Percentiles rank a stretch among this genome's conserved stretches.
Evolutionary conservation across 208 protist species (phyloP).

Genomic region (Naegleria gruberi): DNA sequence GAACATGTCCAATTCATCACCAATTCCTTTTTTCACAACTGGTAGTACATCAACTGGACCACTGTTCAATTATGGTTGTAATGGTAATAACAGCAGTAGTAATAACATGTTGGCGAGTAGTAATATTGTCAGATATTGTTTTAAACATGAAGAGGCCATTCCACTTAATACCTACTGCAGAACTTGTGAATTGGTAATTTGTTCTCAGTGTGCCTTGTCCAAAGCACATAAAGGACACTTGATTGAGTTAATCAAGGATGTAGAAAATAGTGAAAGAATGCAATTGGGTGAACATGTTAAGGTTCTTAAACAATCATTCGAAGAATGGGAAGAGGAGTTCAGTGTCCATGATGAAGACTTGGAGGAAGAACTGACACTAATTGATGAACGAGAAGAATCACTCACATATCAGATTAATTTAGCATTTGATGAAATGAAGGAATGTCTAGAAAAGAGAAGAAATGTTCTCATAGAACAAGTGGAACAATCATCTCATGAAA

Average conservation of each 20-base stretch:
- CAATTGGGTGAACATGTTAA: background rate
- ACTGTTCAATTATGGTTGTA: too few relatives aligned
- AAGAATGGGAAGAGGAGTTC: background rate
- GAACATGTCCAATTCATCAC: too few relatives aligned
- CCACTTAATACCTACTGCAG: background rate
- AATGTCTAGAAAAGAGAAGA: background rate
- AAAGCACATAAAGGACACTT: background rate
- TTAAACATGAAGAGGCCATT: background rate
- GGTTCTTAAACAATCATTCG: background rate
- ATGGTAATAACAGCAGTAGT: too few relatives aligned
- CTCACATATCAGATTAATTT: background rate
- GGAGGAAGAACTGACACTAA: background rate
- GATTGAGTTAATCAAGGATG: background rate
- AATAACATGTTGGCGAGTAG: too few relatives aligned
- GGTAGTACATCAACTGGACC: too few relatives aligned
- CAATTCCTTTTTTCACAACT: too few relatives aligned
- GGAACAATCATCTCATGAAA: background rate
- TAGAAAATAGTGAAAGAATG: background rate
- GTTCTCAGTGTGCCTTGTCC: background rate
- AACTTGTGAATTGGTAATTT: background rate
- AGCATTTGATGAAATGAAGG: background rate
- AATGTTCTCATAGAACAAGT: background rate
- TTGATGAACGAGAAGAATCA: background rate
- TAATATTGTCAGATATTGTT: too few relatives aligned
- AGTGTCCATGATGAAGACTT: background rate